phyloP scores from a whole-genome alignment of 495 filamentous ascomycete species.

The Talaromyces liani region DNA sequence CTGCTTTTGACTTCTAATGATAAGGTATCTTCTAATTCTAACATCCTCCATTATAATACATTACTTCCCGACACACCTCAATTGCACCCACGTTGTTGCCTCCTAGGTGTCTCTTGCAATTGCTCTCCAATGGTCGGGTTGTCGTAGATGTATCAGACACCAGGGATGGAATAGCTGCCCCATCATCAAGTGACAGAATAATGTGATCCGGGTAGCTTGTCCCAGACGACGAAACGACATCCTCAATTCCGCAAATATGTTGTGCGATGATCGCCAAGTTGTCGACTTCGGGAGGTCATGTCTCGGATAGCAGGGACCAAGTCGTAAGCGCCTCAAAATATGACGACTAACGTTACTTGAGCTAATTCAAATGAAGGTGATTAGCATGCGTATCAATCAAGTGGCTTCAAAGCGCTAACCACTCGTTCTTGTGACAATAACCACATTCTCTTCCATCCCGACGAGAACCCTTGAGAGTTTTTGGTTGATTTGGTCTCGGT shows the following conservation, averaged over 20 bases:
- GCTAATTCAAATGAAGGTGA: background rate
- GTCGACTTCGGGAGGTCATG: background rate
- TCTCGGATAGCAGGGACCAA: background rate
- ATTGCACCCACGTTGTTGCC: background rate
- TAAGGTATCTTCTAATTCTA: background rate
- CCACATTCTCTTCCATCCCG: background rate
- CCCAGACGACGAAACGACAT: background rate
- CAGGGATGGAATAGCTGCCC: background rate
- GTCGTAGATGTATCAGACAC: background rate
- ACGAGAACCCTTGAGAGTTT: background rate
- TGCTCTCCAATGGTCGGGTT: background rate
- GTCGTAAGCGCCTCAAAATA: no score
- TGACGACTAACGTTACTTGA: no score
- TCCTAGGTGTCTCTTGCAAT: background rate
- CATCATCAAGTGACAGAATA: background rate
- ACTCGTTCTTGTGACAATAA: background rate
- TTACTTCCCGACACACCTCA: background rate
- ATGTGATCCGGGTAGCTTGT: background rate
- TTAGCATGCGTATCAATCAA: background rate
- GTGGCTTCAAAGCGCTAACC: background rate
- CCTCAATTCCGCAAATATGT: background rate
- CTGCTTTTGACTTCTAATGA: background rate
- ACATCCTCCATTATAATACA: background rate
- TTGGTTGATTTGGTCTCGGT: background rate
- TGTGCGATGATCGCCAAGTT: background rate